Evolutionary conservation across 225 moss, liverwort and hornwort genomes (phyloP).

Genomic region (Polytrichum commune): DNA sequence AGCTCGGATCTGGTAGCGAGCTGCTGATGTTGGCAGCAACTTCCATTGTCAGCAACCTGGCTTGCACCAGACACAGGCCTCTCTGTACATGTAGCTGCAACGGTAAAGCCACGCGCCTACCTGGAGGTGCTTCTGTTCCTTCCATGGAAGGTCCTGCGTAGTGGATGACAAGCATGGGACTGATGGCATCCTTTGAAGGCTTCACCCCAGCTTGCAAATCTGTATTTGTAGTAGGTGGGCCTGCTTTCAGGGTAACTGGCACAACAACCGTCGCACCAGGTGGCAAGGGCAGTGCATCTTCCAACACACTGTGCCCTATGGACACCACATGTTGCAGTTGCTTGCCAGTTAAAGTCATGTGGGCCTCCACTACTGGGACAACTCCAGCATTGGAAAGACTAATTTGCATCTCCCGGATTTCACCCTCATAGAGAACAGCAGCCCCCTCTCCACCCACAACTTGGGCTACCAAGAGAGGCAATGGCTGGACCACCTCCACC

Average conservation of each 20-base stretch:
- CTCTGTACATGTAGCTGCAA: constrained; percentile 88
- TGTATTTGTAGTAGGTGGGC: constrained; percentile 79
- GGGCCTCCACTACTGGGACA: constrained; percentile 88
- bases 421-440: constrained; percentile 94
- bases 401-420: constrained; percentile 90
- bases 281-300: constrained; percentile 72
- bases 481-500: constrained; percentile 78
- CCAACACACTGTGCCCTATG: constrained; percentile 76
- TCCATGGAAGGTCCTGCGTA: constrained; percentile 77
- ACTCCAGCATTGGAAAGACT: constrained; percentile 92
- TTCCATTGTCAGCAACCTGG: constrained; percentile 93
- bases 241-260: constrained; percentile 90
- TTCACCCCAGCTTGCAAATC: constrained; percentile 52
- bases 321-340: constrained; percentile 89
- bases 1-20: constrained; percentile 64
- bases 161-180: constrained; percentile 91
- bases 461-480: constrained; percentile 87
- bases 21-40: constrained; percentile 94
- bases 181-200: constrained; percentile 61
- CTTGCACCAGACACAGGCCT: constrained; percentile 86
- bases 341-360: constrained; percentile 90
- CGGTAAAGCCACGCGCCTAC: constrained; percentile 82
- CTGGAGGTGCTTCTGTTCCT: constrained; percentile 72
- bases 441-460: constrained; percentile 98
- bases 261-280: constrained; percentile 90